These are phyloP conservation scores for Arabidopsis hybrid DNA, from an alignment of 441 rosid genomes.

Conservation along the genomic window DNA sequence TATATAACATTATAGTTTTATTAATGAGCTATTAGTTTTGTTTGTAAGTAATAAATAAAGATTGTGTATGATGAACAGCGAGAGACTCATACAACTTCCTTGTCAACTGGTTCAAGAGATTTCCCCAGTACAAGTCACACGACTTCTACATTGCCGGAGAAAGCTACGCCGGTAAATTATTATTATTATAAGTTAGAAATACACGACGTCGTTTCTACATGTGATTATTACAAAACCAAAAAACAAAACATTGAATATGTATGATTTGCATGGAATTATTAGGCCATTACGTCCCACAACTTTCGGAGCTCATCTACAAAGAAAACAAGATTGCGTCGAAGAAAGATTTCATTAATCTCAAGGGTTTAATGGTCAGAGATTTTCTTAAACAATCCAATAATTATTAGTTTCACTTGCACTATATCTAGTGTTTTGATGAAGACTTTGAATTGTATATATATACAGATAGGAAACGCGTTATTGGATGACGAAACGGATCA, in stretches of 20 bases:
- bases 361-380: conserved; percentile 49
- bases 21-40: neutral
- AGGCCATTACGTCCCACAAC: conserved; percentile 62
- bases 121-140: conserved; percentile 74
- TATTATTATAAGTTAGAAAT: neutral
- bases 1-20: neutral
- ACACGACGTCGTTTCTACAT: neutral
- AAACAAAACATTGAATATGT: neutral
- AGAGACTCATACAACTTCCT: conserved; percentile 69
- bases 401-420: no score
- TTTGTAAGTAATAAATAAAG: neutral
- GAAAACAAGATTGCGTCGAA: conserved; percentile 42
- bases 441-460: conserved; percentile 1
- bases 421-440: neutral
- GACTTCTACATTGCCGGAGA: conserved; percentile 78
- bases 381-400: neutral
- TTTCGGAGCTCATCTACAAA: conserved; percentile 50
- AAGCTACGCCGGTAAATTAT: conserved; percentile 73
- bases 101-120: conserved; percentile 72
- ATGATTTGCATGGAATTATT: conserved; percentile 15
- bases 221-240: neutral
- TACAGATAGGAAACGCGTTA: conserved; percentile 78
- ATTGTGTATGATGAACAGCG: conserved; percentile 46
- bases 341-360: conserved; percentile 47
- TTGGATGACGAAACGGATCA: conserved; percentile 78